These are phyloP conservation scores for Jasminum sambac DNA, from an alignment of 257 asterid genomes.

Conservation along the genomic window DNA sequence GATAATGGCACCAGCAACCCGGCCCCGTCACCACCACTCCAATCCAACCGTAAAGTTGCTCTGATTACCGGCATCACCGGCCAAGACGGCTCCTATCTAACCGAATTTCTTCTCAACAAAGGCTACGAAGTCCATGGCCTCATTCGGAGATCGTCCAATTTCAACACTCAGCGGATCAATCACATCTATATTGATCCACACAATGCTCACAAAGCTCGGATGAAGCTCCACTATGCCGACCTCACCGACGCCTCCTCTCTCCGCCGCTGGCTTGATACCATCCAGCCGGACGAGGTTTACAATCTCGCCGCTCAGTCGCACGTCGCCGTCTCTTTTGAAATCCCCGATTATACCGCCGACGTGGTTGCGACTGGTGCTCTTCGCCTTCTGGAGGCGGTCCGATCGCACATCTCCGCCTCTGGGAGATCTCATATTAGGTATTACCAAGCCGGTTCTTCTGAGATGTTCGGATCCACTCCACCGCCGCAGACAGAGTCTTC, in stretches of 20 bases:
- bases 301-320: slow-evolving; percentile 98
- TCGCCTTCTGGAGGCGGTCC: slow-evolving; percentile 89
- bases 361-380: slow-evolving; percentile 98
- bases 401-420: slow-evolving; percentile 80
- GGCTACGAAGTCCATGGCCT: slow-evolving; percentile 95
- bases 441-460: slow-evolving; percentile 98
- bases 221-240: slow-evolving; percentile 99
- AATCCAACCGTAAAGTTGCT: slow-evolving; percentile 55
- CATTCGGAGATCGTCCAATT: slow-evolving; percentile 92
- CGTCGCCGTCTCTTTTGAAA: slow-evolving; percentile 97
- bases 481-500: slow-evolving; percentile 87
- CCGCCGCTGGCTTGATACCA: slow-evolving; percentile 96
- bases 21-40: neutral
- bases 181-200: slow-evolving; percentile 98
- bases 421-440: slow-evolving; percentile 75
- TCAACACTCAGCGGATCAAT: slow-evolving; percentile 95
- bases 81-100: slow-evolving; percentile 95
- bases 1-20: slow-evolving; percentile 29
- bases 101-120: slow-evolving; percentile 75
- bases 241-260: slow-evolving; percentile 96
- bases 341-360: slow-evolving; percentile 97
- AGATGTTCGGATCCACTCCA: slow-evolving; percentile 96
- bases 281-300: slow-evolving; percentile 92
- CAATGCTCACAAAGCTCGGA: slow-evolving; percentile 74
- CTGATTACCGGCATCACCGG: slow-evolving; percentile 98